Conservation (phyloP, 352 stramenopile species). For the Globisporangium ultimum region DNA sequence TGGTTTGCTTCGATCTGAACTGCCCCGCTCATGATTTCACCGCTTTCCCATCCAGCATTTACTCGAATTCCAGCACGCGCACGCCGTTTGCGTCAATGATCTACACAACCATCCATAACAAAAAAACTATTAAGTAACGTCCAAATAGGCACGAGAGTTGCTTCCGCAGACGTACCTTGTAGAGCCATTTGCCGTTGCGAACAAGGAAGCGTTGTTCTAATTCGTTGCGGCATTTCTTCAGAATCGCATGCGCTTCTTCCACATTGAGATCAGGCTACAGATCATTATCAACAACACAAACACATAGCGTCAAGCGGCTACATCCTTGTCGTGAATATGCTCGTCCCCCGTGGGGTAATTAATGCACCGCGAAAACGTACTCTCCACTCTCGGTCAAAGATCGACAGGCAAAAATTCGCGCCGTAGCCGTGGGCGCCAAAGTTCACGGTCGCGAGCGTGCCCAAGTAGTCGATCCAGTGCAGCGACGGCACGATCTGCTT, state of each 20-base stretch:
- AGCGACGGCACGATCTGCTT: conserved; percentile 54
- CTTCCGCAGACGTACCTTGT: conserved; percentile 40
- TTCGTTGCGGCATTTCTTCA: conserved; percentile 79
- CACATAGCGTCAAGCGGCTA: conserved; percentile 1
- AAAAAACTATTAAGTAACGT: too few species aligned
- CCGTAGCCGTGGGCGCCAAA: conserved; percentile 85
- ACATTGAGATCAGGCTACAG: conserved; percentile 68
- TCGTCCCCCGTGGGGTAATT: too few species aligned
- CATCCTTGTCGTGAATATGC: background rate
- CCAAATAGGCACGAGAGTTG: background rate
- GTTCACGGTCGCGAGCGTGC: conserved; percentile 84
- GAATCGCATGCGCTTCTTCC: conserved; percentile 64
- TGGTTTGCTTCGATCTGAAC: too few species aligned
- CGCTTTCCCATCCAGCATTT: conserved; percentile 1
- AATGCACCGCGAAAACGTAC: conserved; percentile 19
- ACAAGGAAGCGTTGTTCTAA: conserved; percentile 85
- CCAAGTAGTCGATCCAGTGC: conserved; percentile 89
- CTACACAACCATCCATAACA: background rate
- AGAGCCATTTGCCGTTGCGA: conserved; percentile 84
- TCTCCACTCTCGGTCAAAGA: conserved; percentile 87
- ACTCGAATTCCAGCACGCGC: conserved; percentile 20
- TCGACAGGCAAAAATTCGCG: conserved; percentile 80
- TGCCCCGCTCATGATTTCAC: too few species aligned
- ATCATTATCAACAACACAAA: background rate
- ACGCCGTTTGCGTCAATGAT: conserved; percentile 20